Evolutionary conservation across 2,329 filamentous ascomycete genomes (phyloP).

Genomic region (Fusarium begoniae): DNA sequence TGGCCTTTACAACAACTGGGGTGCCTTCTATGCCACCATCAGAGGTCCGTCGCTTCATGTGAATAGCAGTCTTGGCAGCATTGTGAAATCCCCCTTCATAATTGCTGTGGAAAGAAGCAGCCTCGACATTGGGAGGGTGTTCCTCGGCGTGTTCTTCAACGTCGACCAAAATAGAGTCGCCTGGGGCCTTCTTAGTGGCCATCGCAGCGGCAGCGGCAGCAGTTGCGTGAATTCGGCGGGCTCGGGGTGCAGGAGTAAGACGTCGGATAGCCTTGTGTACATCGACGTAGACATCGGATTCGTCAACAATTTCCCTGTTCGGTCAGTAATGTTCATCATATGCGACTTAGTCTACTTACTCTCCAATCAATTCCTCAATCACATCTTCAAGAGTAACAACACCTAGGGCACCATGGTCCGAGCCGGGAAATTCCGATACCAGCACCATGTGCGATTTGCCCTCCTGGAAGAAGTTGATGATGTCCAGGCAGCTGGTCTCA

Average conservation of each 20-base stretch:
- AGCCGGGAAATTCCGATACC: slow-evolving; percentile 89
- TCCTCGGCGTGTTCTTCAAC: slow-evolving; percentile 55
- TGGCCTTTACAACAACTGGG: slow-evolving; percentile 66
- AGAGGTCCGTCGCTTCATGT: slow-evolving; percentile 68
- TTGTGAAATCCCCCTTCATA: slow-evolving; percentile 51
- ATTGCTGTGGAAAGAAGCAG: slow-evolving; percentile 53
- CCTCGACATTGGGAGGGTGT: slow-evolving; percentile 32
- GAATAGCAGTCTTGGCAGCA: slow-evolving; percentile 63
- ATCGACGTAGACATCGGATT: slow-evolving; percentile 97
- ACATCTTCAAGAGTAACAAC: slow-evolving; percentile 98
- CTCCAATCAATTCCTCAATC: slow-evolving; percentile 97
- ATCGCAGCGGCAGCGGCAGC: slow-evolving; percentile 44
- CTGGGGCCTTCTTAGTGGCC: slow-evolving; percentile 45
- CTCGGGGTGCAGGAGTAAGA: slow-evolving; percentile 83
- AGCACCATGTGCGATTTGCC: slow-evolving; percentile 99
- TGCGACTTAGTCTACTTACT: slow-evolving; percentile 66
- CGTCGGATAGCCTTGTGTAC: slow-evolving; percentile 97
- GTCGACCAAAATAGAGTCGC: slow-evolving; percentile 46
- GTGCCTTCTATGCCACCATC: slow-evolving; percentile 61
- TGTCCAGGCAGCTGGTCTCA: slow-evolving; percentile 96
- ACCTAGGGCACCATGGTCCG: slow-evolving; percentile 87
- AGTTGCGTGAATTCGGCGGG: slow-evolving; percentile 60
- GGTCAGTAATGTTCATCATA: slow-evolving; percentile 18
- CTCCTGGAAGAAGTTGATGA: slow-evolving; percentile 99
- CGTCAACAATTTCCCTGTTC: slow-evolving; percentile 92